Evolutionary conservation across 2,329 filamentous ascomycete genomes (phyloP), one percentile per base, ranked within the genome.

Genomic region (Hypoxylon sp.): DNA sequence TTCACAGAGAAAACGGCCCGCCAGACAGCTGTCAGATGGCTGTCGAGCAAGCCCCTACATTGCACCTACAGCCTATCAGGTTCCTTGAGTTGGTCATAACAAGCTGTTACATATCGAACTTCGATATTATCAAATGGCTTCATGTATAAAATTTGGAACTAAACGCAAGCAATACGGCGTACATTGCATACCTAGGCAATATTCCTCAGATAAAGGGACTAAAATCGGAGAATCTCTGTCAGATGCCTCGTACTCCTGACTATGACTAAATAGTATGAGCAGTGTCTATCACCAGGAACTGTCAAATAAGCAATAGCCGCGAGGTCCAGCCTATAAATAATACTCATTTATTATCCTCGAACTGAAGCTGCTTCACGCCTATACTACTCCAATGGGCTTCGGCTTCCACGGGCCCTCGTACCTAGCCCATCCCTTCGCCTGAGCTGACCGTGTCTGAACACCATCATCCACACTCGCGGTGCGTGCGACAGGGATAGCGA

Each of bases 381-480:
- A 87, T 7, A 83, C 79, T 54, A 84, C 77, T 4, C 86, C 86
- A 68, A 88, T 88, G 0, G 86, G 86, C 68, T 83, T 86, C 8
- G 85, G 80, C 60, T 80, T 82, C 86, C 86, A 89, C 2, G 77
- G 72, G 6, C 84, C 84, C 50, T 83, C 75, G 67, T 82, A 84
- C 59, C 77, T 76, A 20, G 78, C 77, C 86, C 86, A 88, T 22
- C 79, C 77, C 44, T 72, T 71, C 11, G 70, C 68, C 54, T 68
- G 69, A 43, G 24, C 56, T 13, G 62, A n/a, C 6, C 60, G 24
- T 13, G 34, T 32, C 56, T 66, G 64, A 10, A n/a, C 70, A 60
- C 44, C 59, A 41, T 6, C 62, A 66, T 69, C 62, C 10, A 58
- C 52, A 4, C 41, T n/a, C 24, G 62, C 55, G 22, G 62, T 55